These are phyloP conservation scores for Acanthochlamys bracteata DNA, from an alignment of 106 monocot genomes.

Conservation along the genomic window DNA sequence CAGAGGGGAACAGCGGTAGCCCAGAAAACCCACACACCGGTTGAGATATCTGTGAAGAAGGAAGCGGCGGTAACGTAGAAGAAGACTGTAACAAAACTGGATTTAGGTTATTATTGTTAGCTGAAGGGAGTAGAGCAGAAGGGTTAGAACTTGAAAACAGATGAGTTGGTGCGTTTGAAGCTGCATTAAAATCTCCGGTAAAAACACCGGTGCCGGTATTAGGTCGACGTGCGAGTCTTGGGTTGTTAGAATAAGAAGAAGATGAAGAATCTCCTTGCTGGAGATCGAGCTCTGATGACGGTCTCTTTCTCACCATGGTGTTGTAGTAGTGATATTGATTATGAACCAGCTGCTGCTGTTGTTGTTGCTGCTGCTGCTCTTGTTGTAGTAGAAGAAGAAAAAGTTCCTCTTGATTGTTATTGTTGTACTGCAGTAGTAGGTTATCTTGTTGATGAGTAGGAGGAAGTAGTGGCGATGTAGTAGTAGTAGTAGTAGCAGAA, in stretches of 20 bases:
- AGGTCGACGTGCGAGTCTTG: slow-evolving; percentile 24
- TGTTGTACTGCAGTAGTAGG: no score
- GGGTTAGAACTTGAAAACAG: slow-evolving; percentile 8
- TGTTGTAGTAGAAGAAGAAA: slow-evolving; percentile 17
- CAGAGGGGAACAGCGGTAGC: slow-evolving; percentile 55
- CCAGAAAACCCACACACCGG: slow-evolving; percentile 57
- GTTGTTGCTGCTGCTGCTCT: slow-evolving; percentile 16
- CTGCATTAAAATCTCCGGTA: background rate
- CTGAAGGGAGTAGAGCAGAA: background rate
- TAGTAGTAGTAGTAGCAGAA: background rate
- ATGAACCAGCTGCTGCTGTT: background rate
- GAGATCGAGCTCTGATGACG: slow-evolving; percentile 60
- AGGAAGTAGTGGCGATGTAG: background rate
- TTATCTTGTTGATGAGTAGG: background rate
- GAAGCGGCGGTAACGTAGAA: slow-evolving; percentile 18
- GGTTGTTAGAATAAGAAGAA: background rate
- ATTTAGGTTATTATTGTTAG: background rate
- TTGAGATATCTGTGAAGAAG: slow-evolving; percentile 8
- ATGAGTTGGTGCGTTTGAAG: background rate
- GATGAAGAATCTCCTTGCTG: slow-evolving; percentile 17
- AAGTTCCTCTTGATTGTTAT: slow-evolving; percentile 13
- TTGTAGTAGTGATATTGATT: no score
- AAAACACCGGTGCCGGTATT: background rate
- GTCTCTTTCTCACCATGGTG: slow-evolving; percentile 60
- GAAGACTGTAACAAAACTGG: slow-evolving; percentile 2